phyloP scores from a whole-genome alignment of 129 eudicot species.

The Oenanthe sinensis region DNA sequence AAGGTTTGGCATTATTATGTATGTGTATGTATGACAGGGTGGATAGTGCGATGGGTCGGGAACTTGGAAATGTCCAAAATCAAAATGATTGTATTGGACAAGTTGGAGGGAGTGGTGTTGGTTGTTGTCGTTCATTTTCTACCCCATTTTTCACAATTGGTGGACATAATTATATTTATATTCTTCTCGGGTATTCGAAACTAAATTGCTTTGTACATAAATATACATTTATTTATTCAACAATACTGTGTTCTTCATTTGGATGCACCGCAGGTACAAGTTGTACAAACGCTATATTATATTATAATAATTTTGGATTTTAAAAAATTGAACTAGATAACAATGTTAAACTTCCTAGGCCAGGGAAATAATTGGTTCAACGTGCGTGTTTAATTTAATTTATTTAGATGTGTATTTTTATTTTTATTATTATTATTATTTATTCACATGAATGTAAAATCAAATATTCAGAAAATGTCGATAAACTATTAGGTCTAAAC shows the following conservation, averaged over 20 bases:
- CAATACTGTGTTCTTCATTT: neutral
- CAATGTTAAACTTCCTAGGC: too few species aligned
- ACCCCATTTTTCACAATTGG: neutral
- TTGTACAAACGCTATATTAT: neutral
- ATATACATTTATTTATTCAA: neutral
- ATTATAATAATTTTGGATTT: too few species aligned
- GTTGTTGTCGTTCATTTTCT: neutral
- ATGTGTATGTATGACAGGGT: neutral
- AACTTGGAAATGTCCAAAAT: neutral
- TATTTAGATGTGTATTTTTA: too few species aligned
- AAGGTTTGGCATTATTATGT: neutral
- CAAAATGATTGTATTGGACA: neutral
- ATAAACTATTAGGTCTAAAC: neutral
- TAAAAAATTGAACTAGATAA: too few species aligned
- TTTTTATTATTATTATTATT: too few species aligned
- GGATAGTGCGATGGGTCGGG: neutral
- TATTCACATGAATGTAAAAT: too few species aligned
- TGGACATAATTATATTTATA: neutral
- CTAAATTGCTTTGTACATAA: neutral
- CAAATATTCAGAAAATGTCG: neutral
- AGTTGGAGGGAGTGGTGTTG: neutral
- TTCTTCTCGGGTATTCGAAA: neutral
- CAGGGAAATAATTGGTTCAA: too few species aligned
- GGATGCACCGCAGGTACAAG: neutral
- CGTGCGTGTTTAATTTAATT: too few species aligned